Conservation (phyloP, 352 stramenopile genomes). For the Globisporangium polare region DNA sequence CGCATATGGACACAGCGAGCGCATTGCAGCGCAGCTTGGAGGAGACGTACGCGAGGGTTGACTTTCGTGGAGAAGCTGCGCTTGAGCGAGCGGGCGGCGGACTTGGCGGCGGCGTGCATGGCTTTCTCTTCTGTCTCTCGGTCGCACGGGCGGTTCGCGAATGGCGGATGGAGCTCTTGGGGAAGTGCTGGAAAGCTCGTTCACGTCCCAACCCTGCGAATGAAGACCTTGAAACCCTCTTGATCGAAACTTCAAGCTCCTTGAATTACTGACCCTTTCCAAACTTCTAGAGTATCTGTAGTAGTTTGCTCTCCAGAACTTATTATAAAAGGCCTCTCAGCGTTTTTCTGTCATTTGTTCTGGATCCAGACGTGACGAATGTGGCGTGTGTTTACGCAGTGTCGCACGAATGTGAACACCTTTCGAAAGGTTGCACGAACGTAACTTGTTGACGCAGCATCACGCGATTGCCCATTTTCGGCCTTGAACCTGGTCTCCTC, state of each 20-base stretch:
- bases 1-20: background rate
- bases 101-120: slow-evolving; percentile 26
- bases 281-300: too few species aligned
- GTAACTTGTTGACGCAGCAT: slow-evolving; percentile 5
- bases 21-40: background rate
- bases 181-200: background rate
- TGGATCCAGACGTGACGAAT: background rate
- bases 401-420: background rate
- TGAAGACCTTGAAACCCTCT: slow-evolving; percentile 10
- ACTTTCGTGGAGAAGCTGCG: slow-evolving; percentile 40
- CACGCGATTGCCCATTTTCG: background rate
- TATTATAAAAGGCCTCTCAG: background rate
- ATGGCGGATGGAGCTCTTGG: slow-evolving; percentile 4
- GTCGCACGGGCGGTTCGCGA: background rate
- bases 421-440: background rate
- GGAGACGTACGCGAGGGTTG: slow-evolving; percentile 26
- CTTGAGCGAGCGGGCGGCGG: slow-evolving; percentile 27
- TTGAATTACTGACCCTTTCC: background rate
- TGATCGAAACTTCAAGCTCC: slow-evolving; percentile 1
- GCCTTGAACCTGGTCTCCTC: background rate
- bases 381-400: background rate
- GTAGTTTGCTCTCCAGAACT: too few species aligned
- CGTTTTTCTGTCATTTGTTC: background rate
- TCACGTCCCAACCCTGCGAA: slow-evolving; percentile 7
- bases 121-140: background rate